A percentile compares a stretch with the other conserved stretches of the same genome.
Evolutionary conservation across 495 filamentous ascomycete genomes (phyloP).

Genomic region (Aspergillus conjunctus): DNA sequence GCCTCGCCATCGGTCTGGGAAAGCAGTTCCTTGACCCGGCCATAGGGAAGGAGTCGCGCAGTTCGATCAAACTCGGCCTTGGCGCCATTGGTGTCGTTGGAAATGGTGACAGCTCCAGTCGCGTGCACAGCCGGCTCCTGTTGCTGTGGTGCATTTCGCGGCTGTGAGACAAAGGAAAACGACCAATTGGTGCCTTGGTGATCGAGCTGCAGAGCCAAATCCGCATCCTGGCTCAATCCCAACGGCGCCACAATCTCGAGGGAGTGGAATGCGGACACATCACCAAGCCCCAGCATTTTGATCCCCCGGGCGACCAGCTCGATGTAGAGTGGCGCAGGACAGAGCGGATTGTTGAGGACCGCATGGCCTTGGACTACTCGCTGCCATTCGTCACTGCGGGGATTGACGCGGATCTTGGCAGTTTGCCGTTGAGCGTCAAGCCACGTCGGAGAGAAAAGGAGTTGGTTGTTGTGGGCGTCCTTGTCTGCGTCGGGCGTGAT

Average conservation of each 20-base stretch:
- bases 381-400: too few relatives aligned
- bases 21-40: background rate
- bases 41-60: background rate
- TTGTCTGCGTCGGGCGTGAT: too few relatives aligned
- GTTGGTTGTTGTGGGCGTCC: too few relatives aligned
- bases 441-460: too few relatives aligned
- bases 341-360: slow-evolving; percentile 37
- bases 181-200: background rate
- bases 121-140: background rate
- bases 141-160: background rate
- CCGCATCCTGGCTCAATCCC: background rate
- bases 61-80: slow-evolving; percentile 13
- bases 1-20: slow-evolving; percentile 6
- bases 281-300: too few relatives aligned
- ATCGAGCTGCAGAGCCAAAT: background rate
- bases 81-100: too few relatives aligned
- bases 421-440: too few relatives aligned
- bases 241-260: background rate
- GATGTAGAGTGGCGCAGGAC: slow-evolving; percentile 49
- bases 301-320: slow-evolving; percentile 35
- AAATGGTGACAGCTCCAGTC: background rate
- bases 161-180: background rate
- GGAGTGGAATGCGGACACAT: too few relatives aligned
- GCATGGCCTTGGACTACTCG: slow-evolving; percentile 39
- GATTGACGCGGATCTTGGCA: too few relatives aligned